Conservation (phyloP, 805 yeast genomes). For the Saitoella complicata region DNA sequence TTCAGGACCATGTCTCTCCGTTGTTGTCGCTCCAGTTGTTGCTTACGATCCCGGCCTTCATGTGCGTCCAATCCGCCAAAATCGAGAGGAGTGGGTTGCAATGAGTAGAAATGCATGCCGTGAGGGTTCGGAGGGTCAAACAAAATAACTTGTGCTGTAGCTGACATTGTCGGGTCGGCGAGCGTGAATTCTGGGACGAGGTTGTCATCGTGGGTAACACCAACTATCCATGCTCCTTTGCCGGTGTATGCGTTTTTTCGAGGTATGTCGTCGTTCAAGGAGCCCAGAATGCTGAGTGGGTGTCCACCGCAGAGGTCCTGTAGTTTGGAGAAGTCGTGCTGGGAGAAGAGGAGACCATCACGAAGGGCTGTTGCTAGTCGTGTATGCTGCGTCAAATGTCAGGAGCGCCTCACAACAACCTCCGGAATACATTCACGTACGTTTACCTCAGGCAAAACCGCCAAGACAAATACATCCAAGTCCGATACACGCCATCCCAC, state of each 20-base stretch:
- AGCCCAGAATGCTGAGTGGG: slow-evolving; percentile 8
- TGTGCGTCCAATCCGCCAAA: slow-evolving; percentile 21
- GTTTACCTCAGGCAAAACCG: slow-evolving; percentile 3
- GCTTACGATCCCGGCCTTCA: slow-evolving; percentile 15
- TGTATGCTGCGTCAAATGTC: neutral
- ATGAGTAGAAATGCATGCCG: slow-evolving; percentile 60
- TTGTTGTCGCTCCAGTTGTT: slow-evolving; percentile 12
- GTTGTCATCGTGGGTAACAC: neutral
- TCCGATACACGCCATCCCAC: slow-evolving; percentile 13
- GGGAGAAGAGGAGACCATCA: neutral
- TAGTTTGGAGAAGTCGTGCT: neutral
- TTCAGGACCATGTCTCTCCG: slow-evolving; percentile 9
- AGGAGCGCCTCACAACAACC: slow-evolving; percentile 1
- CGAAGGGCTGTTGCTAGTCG: slow-evolving; percentile 3
- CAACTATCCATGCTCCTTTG: neutral
- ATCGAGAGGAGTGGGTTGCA: slow-evolving; percentile 55
- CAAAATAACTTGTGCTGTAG: slow-evolving; percentile 24
- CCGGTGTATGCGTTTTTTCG: neutral
- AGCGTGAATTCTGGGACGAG: neutral
- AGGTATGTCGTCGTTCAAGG: slow-evolving; percentile 1
- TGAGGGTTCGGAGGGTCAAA: slow-evolving; percentile 58
- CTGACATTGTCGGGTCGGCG: neutral
- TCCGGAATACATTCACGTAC: neutral
- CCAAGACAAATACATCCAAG: slow-evolving; percentile 11
- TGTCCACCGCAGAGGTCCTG: neutral